phyloP scores from a whole-genome alignment of 768 basidiomycete species.

The Kwoniella sp. region DNA sequence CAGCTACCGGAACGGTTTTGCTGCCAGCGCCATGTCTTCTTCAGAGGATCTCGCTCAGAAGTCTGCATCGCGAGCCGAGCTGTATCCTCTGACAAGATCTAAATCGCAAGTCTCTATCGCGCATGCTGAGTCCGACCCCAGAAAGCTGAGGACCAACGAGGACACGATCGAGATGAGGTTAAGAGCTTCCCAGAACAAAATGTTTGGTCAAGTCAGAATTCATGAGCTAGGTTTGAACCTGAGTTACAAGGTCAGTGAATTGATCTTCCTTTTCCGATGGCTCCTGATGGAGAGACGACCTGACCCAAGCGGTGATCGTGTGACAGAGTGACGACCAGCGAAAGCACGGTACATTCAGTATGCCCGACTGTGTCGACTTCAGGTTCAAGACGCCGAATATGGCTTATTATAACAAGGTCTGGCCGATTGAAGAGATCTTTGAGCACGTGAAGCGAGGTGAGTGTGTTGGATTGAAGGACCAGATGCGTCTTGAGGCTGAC shows the following conservation, averaged over 20 bases:
- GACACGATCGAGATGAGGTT: slow-evolving; percentile 58
- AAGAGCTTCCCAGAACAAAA: slow-evolving; percentile 73
- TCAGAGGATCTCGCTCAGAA: slow-evolving; percentile 10
- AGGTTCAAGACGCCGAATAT: slow-evolving; percentile 79
- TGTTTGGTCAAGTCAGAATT: slow-evolving; percentile 78
- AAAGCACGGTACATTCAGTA: slow-evolving; percentile 23
- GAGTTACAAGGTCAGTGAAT: slow-evolving; percentile 64
- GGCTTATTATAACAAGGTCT: slow-evolving; percentile 62
- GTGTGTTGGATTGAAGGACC: too few species aligned
- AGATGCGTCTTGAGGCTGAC: too few species aligned
- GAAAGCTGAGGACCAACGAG: slow-evolving; percentile 17
- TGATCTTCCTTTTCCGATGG: neutral
- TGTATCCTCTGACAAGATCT: slow-evolving; percentile 17
- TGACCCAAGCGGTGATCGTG: neutral
- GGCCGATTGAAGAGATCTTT: slow-evolving; percentile 55
- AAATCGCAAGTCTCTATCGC: slow-evolving; percentile 23
- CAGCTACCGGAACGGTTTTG: neutral
- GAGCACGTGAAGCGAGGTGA: slow-evolving; percentile 53
- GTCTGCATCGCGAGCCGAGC: neutral
- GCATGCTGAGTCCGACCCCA: slow-evolving; percentile 8
- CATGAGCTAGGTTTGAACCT: slow-evolving; percentile 62
- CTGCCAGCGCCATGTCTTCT: neutral
- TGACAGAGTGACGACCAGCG: slow-evolving; percentile 45
- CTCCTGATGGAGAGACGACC: neutral
- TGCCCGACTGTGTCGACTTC: slow-evolving; percentile 68